Evolutionary conservation across 148 eudicot species (phyloP), one percentile per base, ranked within the genome.

Genomic region (Rhododendron henanense): DNA sequence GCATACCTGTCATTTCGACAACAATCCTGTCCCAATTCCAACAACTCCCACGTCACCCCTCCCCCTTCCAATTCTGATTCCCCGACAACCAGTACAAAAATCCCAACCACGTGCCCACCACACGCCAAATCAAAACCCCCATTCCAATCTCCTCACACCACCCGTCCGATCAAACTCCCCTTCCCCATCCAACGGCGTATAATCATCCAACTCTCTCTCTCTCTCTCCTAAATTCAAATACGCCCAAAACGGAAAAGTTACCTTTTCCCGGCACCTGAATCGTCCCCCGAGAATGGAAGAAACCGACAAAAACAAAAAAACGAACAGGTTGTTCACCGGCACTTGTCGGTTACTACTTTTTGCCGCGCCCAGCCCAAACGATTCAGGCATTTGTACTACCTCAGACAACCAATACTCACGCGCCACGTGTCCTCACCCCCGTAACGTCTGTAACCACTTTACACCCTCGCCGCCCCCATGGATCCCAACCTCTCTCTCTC

Each of bases 271-370:
- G 37, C 79, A 65, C 79, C 87, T 67, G 84, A 31, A 85, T 80
- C 63, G 86, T 10, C 79, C 63, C 50, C 23, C 69, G 21, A 35
- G 35, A 75, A 83, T 31, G 31, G 44, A 61, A 80, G 53, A 67
- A 45, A 59, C 71, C 61, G 81, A 77, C 31, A 79, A 33, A 77
- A 35, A 67, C 53, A 75, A 4, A 81, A 81, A 75, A 4, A 31
- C 25, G 10, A 25, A 4, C 57, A 79, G 55, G 48, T 9, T 19
- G 0, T 7, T 71, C 33, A 75, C 88, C 35, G 88, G 59, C 82
- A 63, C 16, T 9, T 86, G 88, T 77, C 85, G 85, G 88, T 86
- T 83, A 76, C 88, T 55, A 2, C 55, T 33, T 31, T 69, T 69
- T 61, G 45, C 76, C 23, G 28, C 77, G 53, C 28, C 50, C 69